Evolutionary conservation across 2,329 filamentous ascomycete genomes (phyloP), one percentile per base, ranked within the genome.

Genomic region (Gremmenia infestans): DNA sequence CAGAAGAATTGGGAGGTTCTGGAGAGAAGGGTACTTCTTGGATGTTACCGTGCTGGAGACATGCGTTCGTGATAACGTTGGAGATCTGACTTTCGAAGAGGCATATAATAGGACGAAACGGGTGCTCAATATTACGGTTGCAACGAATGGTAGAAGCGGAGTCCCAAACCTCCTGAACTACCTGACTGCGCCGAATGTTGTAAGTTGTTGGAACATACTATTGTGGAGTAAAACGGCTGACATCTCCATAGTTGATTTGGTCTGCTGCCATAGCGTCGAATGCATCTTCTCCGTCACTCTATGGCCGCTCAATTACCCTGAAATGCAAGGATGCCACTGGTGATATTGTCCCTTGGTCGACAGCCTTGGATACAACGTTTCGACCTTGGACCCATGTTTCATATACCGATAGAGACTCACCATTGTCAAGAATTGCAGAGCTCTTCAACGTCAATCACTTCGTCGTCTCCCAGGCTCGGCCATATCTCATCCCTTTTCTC

Each of bases 11-110:
- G 77, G 75, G 53, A 81, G 91, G 47, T 91, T 93, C 67, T 77
- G 86, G 50, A 77, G 77, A 40, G 87, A 92, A 63, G 91, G 91
- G 0, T 91, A 95, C 67, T 88, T 96, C 57, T 79, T 96, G 32
- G 91, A 97, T 69, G 83, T 90, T 3, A 83, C 81, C 42, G 86
- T 95, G 9, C 74, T 97, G 47, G 91, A 95, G 68, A 83, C 92
- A 56, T 93, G 90, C 63, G 87, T 97, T 14, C 81, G 87, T 55
- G 84, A 86, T 14, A 96, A 96, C 63, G 85, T 96, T 14, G 92
- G 91, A 9, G 88, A 96, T 65, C 70, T 96, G 59, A 97, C 92
- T 0, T 97, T 97, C 67, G 90, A 95, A 71, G 93, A 97, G 73
- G 93, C 93, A 0, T 96, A 92, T 67, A 82, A 86, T 51, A 83